Base-by-base conservation (phyloP, 192 early-diverging fungal species). In the Coemansia sp. region DNA sequence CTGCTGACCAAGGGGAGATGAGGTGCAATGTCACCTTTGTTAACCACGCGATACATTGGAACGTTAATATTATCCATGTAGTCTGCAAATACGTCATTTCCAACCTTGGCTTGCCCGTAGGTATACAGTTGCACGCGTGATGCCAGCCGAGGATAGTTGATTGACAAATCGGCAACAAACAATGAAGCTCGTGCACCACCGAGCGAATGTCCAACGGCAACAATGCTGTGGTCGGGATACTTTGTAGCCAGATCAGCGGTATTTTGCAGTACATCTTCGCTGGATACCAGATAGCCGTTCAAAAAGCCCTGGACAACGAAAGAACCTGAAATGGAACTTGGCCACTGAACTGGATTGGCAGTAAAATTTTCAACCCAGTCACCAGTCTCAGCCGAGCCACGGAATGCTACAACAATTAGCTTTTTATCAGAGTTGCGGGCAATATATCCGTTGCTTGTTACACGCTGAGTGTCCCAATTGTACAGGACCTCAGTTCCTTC, bases 201-300 rank as follows among this genome's bases (percentile, higher is more conserved):
- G 10, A 81, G 63, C 15, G 79, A 81, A 35, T 77, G 75, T 2
- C 80, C 80, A 1, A 62, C 59, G 5, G 71, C 68, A 35, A 67
- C 45, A 47, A 82, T 68, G 6, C 1, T 51, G 43, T 77, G 65
- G 12, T 57, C 65, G 4, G 80, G 80, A 35, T 70, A 67, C 43
- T 53, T 17, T n/a, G 12, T 38, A 7, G 65, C 62, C 25, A 77
- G 57, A 3, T 15, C 38, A 24, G 35, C 22, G 23, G 60, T 48
- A 4, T 45, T 43, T 11, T 61, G 35, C n/a, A 63, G 43, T 10
- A 71, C 61, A 43, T 32, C 32, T 1, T 21, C 25, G 45, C 52
- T 50, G 47, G 61, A 49, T 32, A 62, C 35, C 25, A 58, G 58
- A 27, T 77, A 82, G 7, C 68, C 66, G 1, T 50, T 37, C 22